Evolutionary conservation across 805 yeast species (phyloP).

Genomic region (Sugiyamaella chiloensis): DNA sequence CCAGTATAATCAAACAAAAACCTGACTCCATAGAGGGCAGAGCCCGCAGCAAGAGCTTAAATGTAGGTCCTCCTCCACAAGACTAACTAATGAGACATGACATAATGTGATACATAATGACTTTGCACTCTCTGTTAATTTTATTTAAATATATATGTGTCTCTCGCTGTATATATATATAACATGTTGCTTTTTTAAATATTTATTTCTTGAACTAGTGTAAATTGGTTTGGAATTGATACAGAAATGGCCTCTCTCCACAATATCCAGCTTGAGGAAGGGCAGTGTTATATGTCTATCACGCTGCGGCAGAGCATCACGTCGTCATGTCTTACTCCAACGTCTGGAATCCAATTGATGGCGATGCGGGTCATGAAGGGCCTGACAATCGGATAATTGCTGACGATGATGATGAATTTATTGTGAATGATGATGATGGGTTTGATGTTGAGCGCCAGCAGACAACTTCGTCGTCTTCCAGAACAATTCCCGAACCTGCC

Average conservation of each 20-base stretch:
- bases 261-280: no score
- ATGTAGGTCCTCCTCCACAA: neutral
- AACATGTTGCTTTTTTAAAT: no score
- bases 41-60: constrained; percentile 10
- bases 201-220: no score
- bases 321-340: constrained; percentile 19
- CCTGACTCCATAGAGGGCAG: neutral
- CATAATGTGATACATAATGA: no score
- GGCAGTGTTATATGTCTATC: no score
- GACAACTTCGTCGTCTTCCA: constrained; percentile 3
- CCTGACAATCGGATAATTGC: constrained; percentile 17
- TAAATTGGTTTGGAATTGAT: no score
- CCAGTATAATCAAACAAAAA: neutral
- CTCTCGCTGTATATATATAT: no score
- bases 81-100: neutral
- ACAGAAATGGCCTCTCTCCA: no score
- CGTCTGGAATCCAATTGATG: constrained; percentile 10
- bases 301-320: no score
- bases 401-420: constrained; percentile 24
- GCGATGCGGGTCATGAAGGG: neutral
- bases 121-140: no score
- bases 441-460: constrained; percentile 3
- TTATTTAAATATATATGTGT: no score
- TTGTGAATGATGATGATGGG: constrained; percentile 27
- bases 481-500: constrained; percentile 21